Evolutionary conservation across 208 protist species (phyloP).

Genomic region (Crithidia bombi): DNA sequence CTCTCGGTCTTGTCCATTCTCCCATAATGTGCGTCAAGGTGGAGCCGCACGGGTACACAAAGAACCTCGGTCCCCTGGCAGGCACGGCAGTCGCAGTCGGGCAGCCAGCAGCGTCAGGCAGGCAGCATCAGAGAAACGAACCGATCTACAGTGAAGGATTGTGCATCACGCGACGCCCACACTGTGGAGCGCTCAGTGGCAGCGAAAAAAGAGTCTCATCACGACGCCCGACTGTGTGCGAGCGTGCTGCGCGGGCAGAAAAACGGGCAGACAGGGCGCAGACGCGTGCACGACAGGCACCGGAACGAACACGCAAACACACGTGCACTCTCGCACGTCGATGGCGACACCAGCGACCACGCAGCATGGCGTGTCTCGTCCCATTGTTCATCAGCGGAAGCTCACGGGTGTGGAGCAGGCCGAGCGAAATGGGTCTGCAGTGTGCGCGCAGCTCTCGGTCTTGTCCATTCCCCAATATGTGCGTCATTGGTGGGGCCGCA

Average conservation of each 20-base stretch:
- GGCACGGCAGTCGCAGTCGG: neutral
- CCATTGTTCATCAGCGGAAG: constrained; percentile 1
- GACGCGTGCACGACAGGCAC: too few relatives aligned
- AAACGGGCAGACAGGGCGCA: too few relatives aligned
- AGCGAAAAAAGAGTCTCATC: constrained; percentile 21
- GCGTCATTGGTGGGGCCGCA: constrained; percentile 20
- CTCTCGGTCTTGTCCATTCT: constrained; percentile 30
- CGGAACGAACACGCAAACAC: too few relatives aligned
- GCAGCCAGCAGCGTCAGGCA: neutral
- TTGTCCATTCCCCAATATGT: constrained; percentile 26
- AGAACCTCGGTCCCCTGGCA: constrained; percentile 14
- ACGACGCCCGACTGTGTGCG: neutral
- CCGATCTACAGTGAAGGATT: constrained; percentile 17
- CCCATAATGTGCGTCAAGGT: constrained; percentile 16
- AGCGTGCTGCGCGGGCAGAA: too few relatives aligned
- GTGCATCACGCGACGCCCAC: constrained; percentile 13
- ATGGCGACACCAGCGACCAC: too few relatives aligned
- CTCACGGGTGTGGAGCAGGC: constrained; percentile 22
- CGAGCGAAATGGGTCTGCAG: constrained; percentile 28
- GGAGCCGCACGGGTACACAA: constrained; percentile 13
- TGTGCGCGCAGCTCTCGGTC: constrained; percentile 18
- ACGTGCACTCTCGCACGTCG: too few relatives aligned
- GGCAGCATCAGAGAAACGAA: constrained; percentile 10
- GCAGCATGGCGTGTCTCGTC: neutral
- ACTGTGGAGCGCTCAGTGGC: constrained; percentile 17